Conservation (phyloP, 2,329 filamentous ascomycete species). For the Arthroderma uncinatum region DNA sequence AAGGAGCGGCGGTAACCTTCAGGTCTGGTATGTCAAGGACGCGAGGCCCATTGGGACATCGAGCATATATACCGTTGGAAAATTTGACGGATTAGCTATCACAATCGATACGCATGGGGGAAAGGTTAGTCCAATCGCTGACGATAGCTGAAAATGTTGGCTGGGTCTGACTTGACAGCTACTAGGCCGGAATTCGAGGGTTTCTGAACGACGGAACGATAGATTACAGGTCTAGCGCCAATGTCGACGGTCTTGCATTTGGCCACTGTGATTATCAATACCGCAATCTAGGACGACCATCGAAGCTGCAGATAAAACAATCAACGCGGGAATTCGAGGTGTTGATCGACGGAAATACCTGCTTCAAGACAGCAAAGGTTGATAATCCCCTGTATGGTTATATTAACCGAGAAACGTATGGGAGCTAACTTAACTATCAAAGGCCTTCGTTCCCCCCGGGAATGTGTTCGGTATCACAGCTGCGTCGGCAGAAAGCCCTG, state of each 20-base stretch:
- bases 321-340: slow-evolving; percentile 59
- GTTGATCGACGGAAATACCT: slow-evolving; percentile 64
- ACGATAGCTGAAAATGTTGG: neutral
- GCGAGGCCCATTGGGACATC: slow-evolving; percentile 56
- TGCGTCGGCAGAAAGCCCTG: slow-evolving; percentile 77
- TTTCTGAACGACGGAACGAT: slow-evolving; percentile 86
- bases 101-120: slow-evolving; percentile 77
- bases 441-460: slow-evolving; percentile 64
- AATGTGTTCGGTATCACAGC: slow-evolving; percentile 83
- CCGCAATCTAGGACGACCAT: slow-evolving; percentile 79
- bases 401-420: neutral
- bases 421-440: slow-evolving; percentile 1
- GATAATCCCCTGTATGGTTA: slow-evolving; percentile 1
- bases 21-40: slow-evolving; percentile 78
- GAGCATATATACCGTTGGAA: slow-evolving; percentile 72
- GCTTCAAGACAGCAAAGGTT: slow-evolving; percentile 67
- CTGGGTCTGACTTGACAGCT: neutral
- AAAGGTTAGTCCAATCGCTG: slow-evolving; percentile 31
- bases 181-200: slow-evolving; percentile 63
- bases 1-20: slow-evolving; percentile 74
- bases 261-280: slow-evolving; percentile 86
- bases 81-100: slow-evolving; percentile 82
- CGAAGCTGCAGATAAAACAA: slow-evolving; percentile 64
- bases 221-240: slow-evolving; percentile 65
- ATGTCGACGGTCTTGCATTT: slow-evolving; percentile 77